These are phyloP conservation scores for Nitzschia sp. DNA, from an alignment of 108 stramenopile genomes.

Conservation along the genomic window DNA sequence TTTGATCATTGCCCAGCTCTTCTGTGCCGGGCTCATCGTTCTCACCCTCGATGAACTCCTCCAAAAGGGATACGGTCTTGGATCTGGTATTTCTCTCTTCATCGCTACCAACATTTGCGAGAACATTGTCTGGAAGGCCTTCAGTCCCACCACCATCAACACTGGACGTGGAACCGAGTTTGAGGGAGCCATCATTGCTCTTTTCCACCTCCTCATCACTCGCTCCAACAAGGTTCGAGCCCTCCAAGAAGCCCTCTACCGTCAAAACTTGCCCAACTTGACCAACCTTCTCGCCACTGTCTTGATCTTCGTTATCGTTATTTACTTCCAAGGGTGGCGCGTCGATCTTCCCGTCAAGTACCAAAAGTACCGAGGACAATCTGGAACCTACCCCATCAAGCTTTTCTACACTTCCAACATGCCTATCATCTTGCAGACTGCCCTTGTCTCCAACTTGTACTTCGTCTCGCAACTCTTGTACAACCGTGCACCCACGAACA, in stretches of 20 bases:
- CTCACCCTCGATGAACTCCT: conserved; percentile 98
- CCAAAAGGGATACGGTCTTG: conserved; percentile 99
- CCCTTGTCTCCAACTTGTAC: conserved; percentile 97
- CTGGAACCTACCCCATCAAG: conserved; percentile 95
- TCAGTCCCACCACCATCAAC: conserved; percentile 99
- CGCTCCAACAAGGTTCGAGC: conserved; percentile 93
- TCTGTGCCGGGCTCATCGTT: conserved; percentile 97
- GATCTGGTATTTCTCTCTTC: conserved; percentile 96
- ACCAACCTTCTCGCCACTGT: conserved; percentile 96
- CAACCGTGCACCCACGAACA: conserved; percentile 95
- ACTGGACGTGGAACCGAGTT: conserved; percentile 99
- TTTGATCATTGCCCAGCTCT: conserved; percentile 96
- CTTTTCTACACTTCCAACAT: conserved; percentile 99
- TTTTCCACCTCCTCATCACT: conserved; percentile 96
- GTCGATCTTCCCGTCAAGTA: conserved; percentile 98
- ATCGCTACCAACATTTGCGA: conserved; percentile 99
- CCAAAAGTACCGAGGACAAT: conserved; percentile 96
- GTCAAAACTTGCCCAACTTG: conserved; percentile 97
- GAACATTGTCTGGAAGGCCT: conserved; percentile 99
- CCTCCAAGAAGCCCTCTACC: conserved; percentile 93
- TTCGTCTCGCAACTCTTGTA: conserved; percentile 97
- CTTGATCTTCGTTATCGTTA: conserved; percentile 95
- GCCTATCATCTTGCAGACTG: conserved; percentile 99
- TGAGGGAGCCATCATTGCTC: conserved; percentile 98
- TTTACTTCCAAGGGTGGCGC: conserved; percentile 99